Conservation (phyloP, 257 asterid species). For the Solanum neorickii region DNA sequence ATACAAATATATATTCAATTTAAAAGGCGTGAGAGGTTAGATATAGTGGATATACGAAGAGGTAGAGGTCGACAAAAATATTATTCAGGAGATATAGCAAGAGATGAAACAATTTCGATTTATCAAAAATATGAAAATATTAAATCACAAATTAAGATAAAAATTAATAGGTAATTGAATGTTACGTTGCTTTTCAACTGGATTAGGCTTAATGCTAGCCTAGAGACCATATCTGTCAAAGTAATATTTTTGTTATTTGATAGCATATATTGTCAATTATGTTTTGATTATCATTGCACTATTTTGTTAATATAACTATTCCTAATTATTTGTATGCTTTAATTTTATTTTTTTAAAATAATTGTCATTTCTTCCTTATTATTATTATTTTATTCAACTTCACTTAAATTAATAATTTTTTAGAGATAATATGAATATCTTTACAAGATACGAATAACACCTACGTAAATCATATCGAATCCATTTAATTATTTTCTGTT, state of each 20-base stretch:
- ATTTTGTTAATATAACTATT: no score
- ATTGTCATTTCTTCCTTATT: no score
- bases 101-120: no score
- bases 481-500: neutral
- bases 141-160: no score
- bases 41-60: no score
- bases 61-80: neutral
- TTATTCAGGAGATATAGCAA: no score
- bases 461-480: accelerated
- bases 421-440: accelerated
- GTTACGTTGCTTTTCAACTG: neutral
- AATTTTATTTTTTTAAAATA: no score
- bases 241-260: neutral
- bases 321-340: neutral
- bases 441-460: neutral
- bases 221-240: neutral
- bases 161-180: no score
- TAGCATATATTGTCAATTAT: neutral
- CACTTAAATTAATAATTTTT: accelerated
- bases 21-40: no score
- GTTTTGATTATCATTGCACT: neutral
- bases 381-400: neutral
- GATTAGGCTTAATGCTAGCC: neutral
- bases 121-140: no score
- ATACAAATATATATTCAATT: no score